A percentile compares a stretch with the other conserved stretches of the same genome.
These are phyloP conservation scores for Fomitopsis pinicola DNA, from an alignment of 1,284 basidiomycete genomes.

Conservation along the genomic window DNA sequence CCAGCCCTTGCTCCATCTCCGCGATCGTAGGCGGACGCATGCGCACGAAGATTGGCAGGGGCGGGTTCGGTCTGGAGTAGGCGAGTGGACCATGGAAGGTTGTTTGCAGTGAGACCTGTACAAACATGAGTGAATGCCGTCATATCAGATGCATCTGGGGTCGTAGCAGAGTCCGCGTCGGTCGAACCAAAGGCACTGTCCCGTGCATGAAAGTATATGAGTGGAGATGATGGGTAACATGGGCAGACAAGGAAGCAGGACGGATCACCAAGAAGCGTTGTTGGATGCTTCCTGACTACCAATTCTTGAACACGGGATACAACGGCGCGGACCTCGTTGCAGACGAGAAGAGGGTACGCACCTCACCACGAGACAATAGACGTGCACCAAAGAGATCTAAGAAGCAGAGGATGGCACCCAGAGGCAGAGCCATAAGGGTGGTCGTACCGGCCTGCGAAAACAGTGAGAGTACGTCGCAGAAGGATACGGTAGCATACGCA, in stretches of 20 bases:
- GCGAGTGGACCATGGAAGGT: conserved; percentile 65
- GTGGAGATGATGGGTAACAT: no score
- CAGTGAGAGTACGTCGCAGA: background rate
- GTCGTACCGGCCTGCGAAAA: conserved; percentile 49
- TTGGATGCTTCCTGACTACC: no score
- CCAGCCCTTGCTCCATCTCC: conserved; percentile 46
- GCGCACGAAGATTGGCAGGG: conserved; percentile 67
- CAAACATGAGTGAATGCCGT: background rate
- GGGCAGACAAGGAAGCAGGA: no score
- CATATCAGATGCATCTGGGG: background rate
- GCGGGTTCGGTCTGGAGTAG: conserved; percentile 53
- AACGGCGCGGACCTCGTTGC: no score
- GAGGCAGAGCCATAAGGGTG: conserved; percentile 65
- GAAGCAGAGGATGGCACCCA: conserved; percentile 76
- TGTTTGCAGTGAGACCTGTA: conserved; percentile 60
- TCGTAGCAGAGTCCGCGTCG: no score
- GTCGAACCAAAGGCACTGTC: no score
- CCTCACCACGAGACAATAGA: conserved; percentile 65
- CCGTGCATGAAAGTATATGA: background rate
- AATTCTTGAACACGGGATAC: no score
- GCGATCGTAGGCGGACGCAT: conserved; percentile 40
- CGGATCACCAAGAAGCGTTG: no score
- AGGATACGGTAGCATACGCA: conserved; percentile 32
- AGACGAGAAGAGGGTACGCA: conserved; percentile 24
- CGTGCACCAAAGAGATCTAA: conserved; percentile 69